These are phyloP conservation scores for Candida berthetii DNA, from an alignment of 805 yeast genomes.

Conservation along the genomic window DNA sequence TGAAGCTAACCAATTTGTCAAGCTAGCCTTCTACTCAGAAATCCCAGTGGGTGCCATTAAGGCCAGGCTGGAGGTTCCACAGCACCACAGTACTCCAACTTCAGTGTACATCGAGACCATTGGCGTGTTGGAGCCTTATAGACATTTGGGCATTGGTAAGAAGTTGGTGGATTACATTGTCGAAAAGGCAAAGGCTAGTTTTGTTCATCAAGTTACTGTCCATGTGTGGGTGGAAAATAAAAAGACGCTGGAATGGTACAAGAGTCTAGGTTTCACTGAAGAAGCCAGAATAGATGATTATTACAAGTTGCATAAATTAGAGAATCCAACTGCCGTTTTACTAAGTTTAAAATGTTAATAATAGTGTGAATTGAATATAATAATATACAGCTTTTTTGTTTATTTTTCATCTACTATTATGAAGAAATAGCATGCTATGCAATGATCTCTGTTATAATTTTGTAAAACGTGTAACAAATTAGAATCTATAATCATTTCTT, in stretches of 20 bases:
- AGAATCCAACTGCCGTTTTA: conserved; percentile 41
- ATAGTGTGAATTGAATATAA: too few relatives aligned
- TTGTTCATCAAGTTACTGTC: conserved; percentile 43
- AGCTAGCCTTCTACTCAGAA: conserved; percentile 60
- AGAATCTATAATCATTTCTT: neutral
- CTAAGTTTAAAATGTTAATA: conserved; percentile 24
- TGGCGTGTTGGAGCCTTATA: conserved; percentile 63
- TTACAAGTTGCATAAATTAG: conserved; percentile 39
- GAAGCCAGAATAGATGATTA: conserved; percentile 34
- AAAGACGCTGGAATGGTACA: conserved; percentile 44
- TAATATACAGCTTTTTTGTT: too few relatives aligned
- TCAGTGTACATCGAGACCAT: conserved; percentile 59
- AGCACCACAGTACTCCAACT: conserved; percentile 40
- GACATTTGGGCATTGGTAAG: conserved; percentile 55
- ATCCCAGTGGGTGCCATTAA: conserved; percentile 77
- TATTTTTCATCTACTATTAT: too few relatives aligned
- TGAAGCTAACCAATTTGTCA: conserved; percentile 42
- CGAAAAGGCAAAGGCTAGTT: conserved; percentile 47
- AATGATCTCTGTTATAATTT: neutral
- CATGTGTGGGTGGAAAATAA: conserved; percentile 45
- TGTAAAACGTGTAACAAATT: neutral
- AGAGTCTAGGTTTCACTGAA: conserved; percentile 39
- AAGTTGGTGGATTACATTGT: conserved; percentile 51
- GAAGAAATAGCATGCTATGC: too few relatives aligned
- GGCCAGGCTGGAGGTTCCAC: conserved; percentile 41